Base-by-base conservation (phyloP, 768 basidiomycete genomes). In the Suillus cothurnatus region DNA sequence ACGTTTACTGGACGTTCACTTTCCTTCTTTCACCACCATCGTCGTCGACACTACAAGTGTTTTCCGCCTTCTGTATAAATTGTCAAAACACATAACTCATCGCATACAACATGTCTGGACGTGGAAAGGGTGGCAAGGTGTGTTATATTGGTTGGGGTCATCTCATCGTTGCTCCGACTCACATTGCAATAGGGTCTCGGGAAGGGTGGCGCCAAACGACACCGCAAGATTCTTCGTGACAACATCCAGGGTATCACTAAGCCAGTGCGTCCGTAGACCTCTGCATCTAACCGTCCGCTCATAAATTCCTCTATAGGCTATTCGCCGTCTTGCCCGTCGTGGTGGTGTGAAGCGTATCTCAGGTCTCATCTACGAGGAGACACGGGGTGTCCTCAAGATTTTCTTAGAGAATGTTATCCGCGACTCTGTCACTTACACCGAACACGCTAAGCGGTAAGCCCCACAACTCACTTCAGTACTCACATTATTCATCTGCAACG, bases 311-410 rank as follows among this genome's bases (percentile, higher is more conserved):
- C 94, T 91, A 68, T 90, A 77, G 75, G 76, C 76, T 23, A 86
- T 94, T 75, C 91, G 91, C 80, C 92, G 93, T 83, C 90, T 94
- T 66, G 93, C 93, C 55, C 90, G 93, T 74, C 89, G 93, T 85
- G 92, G 93, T 73, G 93, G 93, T 88, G 93, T 95, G 71, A 95
- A 95, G 83, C 91, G 90, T 89, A 92, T 93, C 74, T 91, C 89
- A 53, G 91, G 90, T 68, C 85, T 93, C 65, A 93, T 94, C 80
- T 94, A 95, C 77, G 93, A 95, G 78, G 93, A 95, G 83, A 94
- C 93, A 32, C 92, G 93, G 76, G 92, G 93, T 80, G 93, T 95
- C n/a, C 83, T 95, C 75, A 95, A 94, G 81, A 92, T 94, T 72
- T 94, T 93, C 85, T 82, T 93, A 15, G 91, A 93, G 80, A 91